Conservation (phyloP, 805 yeast species). For the Lipomyces sp. region DNA sequence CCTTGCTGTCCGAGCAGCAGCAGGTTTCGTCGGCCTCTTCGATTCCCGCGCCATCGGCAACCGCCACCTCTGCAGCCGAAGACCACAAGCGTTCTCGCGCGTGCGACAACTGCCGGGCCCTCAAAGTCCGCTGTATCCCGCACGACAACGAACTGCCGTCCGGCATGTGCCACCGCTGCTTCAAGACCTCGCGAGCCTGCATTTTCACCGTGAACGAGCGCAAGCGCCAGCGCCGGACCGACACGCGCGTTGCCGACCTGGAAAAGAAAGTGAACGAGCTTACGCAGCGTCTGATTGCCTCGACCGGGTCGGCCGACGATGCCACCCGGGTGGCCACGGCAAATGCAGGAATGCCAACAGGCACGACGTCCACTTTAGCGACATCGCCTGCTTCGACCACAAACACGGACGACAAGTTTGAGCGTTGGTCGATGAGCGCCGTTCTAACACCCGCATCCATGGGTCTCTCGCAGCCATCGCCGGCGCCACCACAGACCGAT, state of each 20-base stretch:
- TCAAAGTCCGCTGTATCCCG: conserved; percentile 83
- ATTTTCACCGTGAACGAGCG: conserved; percentile 62
- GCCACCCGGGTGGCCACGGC: too few relatives aligned
- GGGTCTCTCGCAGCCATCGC: not conserved
- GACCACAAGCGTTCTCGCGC: conserved; percentile 34
- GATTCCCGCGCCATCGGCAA: not conserved
- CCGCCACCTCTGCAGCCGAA: not conserved
- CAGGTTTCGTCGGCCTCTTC: not conserved
- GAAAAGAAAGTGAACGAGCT: conserved; percentile 35
- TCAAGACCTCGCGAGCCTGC: conserved; percentile 60
- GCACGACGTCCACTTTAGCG: not conserved
- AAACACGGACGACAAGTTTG: too few relatives aligned
- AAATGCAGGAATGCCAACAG: not conserved
- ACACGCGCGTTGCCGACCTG: conserved; percentile 37
- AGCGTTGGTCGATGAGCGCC: too few relatives aligned
- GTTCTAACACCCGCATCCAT: not conserved
- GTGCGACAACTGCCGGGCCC: conserved; percentile 59
- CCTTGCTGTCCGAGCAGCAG: not conserved
- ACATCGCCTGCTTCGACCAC: not conserved
- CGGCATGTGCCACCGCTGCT: conserved; percentile 72
- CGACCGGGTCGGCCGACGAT: not conserved
- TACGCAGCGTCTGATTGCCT: conserved; percentile 12
- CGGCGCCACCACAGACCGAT: not conserved
- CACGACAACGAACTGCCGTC: conserved; percentile 54
- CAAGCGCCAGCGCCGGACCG: conserved; percentile 46